Conservation (phyloP, 2,329 filamentous ascomycete species). For the Onygenales sp. region DNA sequence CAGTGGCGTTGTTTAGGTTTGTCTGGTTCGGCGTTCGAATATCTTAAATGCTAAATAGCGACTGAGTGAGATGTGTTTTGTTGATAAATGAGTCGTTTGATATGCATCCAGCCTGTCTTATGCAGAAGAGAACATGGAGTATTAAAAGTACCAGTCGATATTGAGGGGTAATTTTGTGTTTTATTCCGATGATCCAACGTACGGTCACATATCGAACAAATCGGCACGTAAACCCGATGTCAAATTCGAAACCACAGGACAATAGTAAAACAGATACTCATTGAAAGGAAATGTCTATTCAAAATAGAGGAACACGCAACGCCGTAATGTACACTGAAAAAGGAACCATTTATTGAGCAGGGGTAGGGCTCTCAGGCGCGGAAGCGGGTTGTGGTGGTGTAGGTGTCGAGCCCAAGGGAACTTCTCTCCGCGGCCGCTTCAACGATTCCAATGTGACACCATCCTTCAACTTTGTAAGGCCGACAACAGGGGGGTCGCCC, state of each 20-base stretch:
- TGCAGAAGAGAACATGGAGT: background rate
- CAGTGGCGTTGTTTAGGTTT: background rate
- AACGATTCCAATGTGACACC: constrained; percentile 75
- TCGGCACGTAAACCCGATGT: too few species aligned
- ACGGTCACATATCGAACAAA: too few species aligned
- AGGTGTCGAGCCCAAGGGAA: constrained; percentile 34
- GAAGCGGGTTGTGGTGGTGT: background rate
- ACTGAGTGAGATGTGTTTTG: background rate
- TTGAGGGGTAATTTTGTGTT: too few species aligned
- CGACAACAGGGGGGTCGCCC: constrained; percentile 81
- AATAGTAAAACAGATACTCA: background rate
- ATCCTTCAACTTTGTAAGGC: constrained; percentile 76
- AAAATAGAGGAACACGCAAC: background rate
- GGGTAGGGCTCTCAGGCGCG: background rate
- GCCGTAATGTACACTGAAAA: constrained; percentile 1
- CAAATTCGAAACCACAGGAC: too few species aligned
- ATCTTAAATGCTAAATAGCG: background rate
- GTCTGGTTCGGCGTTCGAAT: background rate
- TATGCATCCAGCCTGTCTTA: background rate
- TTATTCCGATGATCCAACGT: too few species aligned
- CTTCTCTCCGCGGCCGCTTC: constrained; percentile 64
- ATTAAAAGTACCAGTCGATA: background rate
- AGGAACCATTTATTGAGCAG: background rate
- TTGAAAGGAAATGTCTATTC: background rate
- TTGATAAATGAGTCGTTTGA: background rate